Conservation (phyloP, 805 yeast genomes). For the Cyberlindnera meyerae region DNA sequence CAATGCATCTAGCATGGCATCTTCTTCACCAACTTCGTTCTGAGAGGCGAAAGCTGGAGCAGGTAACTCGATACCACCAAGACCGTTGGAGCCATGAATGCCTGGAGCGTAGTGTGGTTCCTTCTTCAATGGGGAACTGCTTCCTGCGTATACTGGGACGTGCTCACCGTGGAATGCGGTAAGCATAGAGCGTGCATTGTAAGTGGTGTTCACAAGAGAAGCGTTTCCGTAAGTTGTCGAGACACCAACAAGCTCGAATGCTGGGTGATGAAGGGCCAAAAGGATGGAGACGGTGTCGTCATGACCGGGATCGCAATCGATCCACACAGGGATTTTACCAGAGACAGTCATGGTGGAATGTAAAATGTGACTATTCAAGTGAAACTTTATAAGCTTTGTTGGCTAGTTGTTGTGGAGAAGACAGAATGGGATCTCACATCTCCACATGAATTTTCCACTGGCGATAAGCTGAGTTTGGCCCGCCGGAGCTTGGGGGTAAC, state of each 20-base stretch:
- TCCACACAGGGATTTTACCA: slow-evolving; percentile 61
- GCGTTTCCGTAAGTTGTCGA: slow-evolving; percentile 37
- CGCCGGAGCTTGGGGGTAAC: too few species aligned
- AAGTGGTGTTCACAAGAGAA: slow-evolving; percentile 52
- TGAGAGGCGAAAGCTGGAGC: slow-evolving; percentile 32
- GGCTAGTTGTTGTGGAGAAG: too few species aligned
- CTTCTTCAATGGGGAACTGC: slow-evolving; percentile 49
- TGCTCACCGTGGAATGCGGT: slow-evolving; percentile 43
- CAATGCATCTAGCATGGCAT: slow-evolving; percentile 33
- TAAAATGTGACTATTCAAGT: too few species aligned
- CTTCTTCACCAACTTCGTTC: slow-evolving; percentile 34
- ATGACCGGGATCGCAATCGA: slow-evolving; percentile 92
- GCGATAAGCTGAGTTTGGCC: too few species aligned
- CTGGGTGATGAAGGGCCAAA: slow-evolving; percentile 55
- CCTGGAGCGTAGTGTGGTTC: slow-evolving; percentile 50
- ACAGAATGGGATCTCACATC: too few species aligned
- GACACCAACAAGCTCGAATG: slow-evolving; percentile 30
- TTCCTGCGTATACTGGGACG: slow-evolving; percentile 66
- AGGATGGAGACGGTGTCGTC: slow-evolving; percentile 80
- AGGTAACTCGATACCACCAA: slow-evolving; percentile 70
- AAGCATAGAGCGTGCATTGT: slow-evolving; percentile 61
- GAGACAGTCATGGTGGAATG: slow-evolving; percentile 4
- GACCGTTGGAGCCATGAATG: slow-evolving; percentile 70
- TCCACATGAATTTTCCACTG: too few species aligned
- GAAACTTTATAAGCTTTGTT: too few species aligned